These are phyloP conservation scores for Verbascum thapsus DNA, from an alignment of 257 asterid species.

Conservation along the genomic window DNA sequence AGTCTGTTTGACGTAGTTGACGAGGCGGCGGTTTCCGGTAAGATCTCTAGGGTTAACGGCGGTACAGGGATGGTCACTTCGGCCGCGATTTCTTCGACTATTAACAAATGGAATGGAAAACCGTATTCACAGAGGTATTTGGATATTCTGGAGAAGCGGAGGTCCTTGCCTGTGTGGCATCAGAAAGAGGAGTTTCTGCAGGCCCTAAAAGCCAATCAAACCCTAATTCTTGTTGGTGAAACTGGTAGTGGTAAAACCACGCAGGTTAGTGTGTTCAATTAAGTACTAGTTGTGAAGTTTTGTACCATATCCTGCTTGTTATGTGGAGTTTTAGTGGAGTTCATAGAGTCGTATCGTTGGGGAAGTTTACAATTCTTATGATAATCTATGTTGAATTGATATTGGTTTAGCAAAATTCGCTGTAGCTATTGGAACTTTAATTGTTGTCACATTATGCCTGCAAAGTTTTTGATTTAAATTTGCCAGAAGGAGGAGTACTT, in stretches of 20 bases:
- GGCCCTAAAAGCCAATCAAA: conserved; percentile 64
- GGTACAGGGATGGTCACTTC: conserved; percentile 30
- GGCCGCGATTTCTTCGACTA: conserved; percentile 28
- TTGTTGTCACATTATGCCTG: not conserved
- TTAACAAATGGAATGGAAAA: conserved; percentile 71
- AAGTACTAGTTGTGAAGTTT: too few species aligned
- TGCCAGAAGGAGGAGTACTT: not conserved
- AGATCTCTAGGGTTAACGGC: conserved; percentile 55
- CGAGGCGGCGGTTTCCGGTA: conserved; percentile 56
- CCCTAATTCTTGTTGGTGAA: conserved; percentile 91
- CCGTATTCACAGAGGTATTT: conserved; percentile 75
- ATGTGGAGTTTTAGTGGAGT: not conserved
- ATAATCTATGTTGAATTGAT: not conserved
- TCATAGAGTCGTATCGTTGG: not conserved
- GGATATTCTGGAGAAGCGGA: conserved; percentile 87
- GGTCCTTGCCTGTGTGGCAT: conserved; percentile 93
- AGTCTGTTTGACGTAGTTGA: conserved; percentile 95
- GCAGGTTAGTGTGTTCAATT: conserved; percentile 55
- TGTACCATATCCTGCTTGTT: not conserved
- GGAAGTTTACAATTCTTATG: not conserved
- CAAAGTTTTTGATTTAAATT: not conserved
- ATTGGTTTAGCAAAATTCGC: not conserved
- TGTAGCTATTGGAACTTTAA: not conserved
- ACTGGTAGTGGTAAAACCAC: conserved; percentile 99
- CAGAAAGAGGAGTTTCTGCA: conserved; percentile 88